Conservation (phyloP, 257 asterid genomes). For the Primulina huaijiensis region DNA sequence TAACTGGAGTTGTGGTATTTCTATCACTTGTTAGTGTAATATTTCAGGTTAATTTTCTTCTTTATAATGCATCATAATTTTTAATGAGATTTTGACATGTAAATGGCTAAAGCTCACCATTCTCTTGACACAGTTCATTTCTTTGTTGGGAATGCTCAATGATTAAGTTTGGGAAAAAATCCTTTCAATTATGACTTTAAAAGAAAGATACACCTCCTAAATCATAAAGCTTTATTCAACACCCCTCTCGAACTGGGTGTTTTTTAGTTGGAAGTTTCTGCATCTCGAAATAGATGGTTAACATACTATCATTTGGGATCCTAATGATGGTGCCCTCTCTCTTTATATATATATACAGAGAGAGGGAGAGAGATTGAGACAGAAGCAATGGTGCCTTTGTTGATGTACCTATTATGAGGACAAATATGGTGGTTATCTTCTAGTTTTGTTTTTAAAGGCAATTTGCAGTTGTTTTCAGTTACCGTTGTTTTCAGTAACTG, state of each 20-base stretch:
- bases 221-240: neutral
- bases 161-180: neutral
- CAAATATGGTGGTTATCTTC: neutral
- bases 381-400: too few species aligned
- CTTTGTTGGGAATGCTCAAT: constrained; percentile 19
- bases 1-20: constrained; percentile 12
- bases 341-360: too few species aligned
- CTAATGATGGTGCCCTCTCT: neutral
- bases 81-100: neutral
- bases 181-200: neutral
- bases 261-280: neutral
- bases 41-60: neutral
- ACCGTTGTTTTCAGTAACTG: neutral
- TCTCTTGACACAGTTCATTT: constrained; percentile 3
- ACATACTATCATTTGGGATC: neutral
- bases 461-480: too few species aligned
- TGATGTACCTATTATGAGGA: too few species aligned
- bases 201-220: neutral
- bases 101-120: neutral
- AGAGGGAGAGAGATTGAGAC: too few species aligned
- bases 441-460: too few species aligned
- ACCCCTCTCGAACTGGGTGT: neutral
- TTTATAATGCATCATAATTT: neutral
- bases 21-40: constrained; percentile 4
- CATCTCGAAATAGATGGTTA: neutral